phyloP scores from a whole-genome alignment of 805 yeast species.

The Teunomyces gatunensis region DNA sequence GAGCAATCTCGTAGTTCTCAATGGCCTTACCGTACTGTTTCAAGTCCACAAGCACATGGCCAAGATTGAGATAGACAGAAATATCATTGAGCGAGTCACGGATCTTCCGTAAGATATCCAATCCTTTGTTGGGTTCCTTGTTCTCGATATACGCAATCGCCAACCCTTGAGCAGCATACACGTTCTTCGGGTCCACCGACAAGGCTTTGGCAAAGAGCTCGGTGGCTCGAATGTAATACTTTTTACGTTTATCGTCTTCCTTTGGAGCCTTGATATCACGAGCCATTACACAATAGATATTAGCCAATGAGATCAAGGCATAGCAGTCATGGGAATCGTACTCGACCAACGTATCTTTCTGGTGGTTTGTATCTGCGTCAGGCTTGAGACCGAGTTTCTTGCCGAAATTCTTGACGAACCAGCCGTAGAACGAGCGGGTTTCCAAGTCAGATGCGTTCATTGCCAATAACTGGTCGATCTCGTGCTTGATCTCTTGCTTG shows the following conservation, averaged over 20 bases:
- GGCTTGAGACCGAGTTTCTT: conserved; percentile 46
- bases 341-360: conserved; percentile 78
- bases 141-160: conserved; percentile 91
- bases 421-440: conserved; percentile 86
- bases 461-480: conserved; percentile 53
- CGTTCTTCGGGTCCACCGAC: conserved; percentile 77
- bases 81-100: conserved; percentile 87
- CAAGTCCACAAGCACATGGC: conserved; percentile 81
- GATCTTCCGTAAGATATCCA: conserved; percentile 82
- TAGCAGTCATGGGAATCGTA: conserved; percentile 86
- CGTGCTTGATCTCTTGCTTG: conserved; percentile 49
- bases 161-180: conserved; percentile 96
- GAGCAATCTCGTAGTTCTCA: conserved; percentile 82
- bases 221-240: conserved; percentile 83
- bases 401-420: conserved; percentile 72
- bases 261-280: conserved; percentile 57
- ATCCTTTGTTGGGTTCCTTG: conserved; percentile 68
- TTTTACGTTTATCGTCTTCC: conserved; percentile 57
- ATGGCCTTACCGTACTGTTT: conserved; percentile 82
- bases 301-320: conserved; percentile 87
- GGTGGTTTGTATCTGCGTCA: conserved; percentile 71
- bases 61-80: conserved; percentile 79
- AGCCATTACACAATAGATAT: conserved; percentile 79
- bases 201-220: conserved; percentile 88
- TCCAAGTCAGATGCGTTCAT: conserved; percentile 65